phyloP scores from a whole-genome alignment of 768 basidiomycete species.

The Hemileccinum rubropunctum region DNA sequence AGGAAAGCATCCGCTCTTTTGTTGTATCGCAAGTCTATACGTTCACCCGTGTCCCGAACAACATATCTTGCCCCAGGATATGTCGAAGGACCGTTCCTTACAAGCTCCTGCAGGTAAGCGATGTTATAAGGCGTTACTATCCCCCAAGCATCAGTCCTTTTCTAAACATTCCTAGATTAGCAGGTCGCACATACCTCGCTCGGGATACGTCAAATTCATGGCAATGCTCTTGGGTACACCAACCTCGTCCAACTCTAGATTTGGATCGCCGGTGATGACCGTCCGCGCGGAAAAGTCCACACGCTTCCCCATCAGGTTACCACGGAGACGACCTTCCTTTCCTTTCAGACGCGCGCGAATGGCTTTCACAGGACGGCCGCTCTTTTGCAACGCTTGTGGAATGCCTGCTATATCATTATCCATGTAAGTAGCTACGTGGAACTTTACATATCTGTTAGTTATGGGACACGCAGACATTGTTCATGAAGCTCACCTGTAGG shows the following conservation, averaged over 20 bases:
- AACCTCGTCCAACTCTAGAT: slow-evolving; percentile 93
- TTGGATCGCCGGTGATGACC: slow-evolving; percentile 98
- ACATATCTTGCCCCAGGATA: slow-evolving; percentile 98
- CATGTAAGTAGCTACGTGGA: slow-evolving; percentile 99
- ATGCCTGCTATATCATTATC: slow-evolving; percentile 99
- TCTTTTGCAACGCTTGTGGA: slow-evolving; percentile 96
- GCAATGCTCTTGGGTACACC: slow-evolving; percentile 95
- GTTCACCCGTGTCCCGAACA: slow-evolving; percentile 94
- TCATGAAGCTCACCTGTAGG: slow-evolving; percentile 66
- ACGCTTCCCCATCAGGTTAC: slow-evolving; percentile 99
- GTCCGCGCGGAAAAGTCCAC: slow-evolving; percentile 99
- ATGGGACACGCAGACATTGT: not conserved
- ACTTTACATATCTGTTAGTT: slow-evolving; percentile 45
- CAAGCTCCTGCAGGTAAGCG: slow-evolving; percentile 87
- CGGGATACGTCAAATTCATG: slow-evolving; percentile 97
- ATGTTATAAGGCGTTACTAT: slow-evolving; percentile 98
- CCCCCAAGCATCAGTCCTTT: slow-evolving; percentile 10
- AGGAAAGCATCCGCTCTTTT: slow-evolving; percentile 93
- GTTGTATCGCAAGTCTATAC: slow-evolving; percentile 95
- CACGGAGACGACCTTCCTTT: slow-evolving; percentile 96
- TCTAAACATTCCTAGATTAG: not conserved
- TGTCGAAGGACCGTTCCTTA: slow-evolving; percentile 89
- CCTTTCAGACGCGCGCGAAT: slow-evolving; percentile 98
- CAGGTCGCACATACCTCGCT: slow-evolving; percentile 63
- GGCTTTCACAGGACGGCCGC: slow-evolving; percentile 95